Percentiles rank a stretch among this genome's conserved stretches.
Evolutionary conservation across 1,139 yeast genomes (phyloP).

Genomic region (Arxiozyma heterogenica): DNA sequence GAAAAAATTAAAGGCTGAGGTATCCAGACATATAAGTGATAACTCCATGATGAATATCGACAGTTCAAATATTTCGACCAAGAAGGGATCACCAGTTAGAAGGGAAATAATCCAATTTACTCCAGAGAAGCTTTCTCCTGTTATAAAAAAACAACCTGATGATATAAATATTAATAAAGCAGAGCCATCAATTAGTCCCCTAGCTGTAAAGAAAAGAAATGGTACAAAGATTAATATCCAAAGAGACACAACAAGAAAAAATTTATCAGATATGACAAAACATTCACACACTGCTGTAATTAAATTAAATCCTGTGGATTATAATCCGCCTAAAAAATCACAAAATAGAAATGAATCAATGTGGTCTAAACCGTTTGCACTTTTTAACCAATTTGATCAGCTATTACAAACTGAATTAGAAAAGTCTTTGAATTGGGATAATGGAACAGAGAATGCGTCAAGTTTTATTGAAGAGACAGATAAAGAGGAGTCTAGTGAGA

Average conservation of each 20-base stretch:
- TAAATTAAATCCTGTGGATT: slow-evolving; percentile 5
- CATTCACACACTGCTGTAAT: neutral
- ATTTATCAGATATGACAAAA: neutral
- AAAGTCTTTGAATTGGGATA: slow-evolving; percentile 36
- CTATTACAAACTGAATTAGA: slow-evolving; percentile 61
- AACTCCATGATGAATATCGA: neutral
- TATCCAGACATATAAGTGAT: slow-evolving; percentile 12
- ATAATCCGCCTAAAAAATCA: neutral
- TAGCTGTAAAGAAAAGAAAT: neutral
- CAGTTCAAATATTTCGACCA: neutral
- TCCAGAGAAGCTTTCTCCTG: neutral
- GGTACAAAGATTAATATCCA: neutral
- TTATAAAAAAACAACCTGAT: neutral
- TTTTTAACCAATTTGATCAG: slow-evolving; percentile 61
- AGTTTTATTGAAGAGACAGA: neutral
- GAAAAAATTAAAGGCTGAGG: slow-evolving; percentile 22
- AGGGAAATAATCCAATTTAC: neutral
- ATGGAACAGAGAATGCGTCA: slow-evolving; percentile 5
- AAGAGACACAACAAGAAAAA: neutral
- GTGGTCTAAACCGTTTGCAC: slow-evolving; percentile 47
- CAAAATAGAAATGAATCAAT: slow-evolving; percentile 22
- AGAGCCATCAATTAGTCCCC: neutral
- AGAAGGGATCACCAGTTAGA: neutral
- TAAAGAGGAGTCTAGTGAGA: neutral
- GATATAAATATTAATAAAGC: neutral